These are phyloP conservation scores for Diaporthe destruens DNA, from an alignment of 2,329 filamentous ascomycete species.

Conservation along the genomic window DNA sequence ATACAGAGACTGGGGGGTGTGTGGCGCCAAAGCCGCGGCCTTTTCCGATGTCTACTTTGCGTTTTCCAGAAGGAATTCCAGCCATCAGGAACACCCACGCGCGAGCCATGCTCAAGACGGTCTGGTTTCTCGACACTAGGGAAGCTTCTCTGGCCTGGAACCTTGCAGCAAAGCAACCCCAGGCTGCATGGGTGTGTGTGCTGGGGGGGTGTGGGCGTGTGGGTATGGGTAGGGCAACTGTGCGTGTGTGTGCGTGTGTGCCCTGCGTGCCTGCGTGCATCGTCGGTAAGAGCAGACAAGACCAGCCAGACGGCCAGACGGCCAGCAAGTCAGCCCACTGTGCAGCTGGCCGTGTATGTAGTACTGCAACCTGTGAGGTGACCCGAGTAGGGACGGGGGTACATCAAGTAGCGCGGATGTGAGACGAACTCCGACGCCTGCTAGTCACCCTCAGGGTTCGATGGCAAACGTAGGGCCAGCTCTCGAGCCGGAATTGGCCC, in stretches of 20 bases:
- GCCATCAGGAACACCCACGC: conserved; percentile 17
- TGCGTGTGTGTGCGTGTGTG: background rate
- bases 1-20: too few species aligned
- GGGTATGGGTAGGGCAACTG: background rate
- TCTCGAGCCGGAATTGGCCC: background rate
- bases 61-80: conserved; percentile 32
- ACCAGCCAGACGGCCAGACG: too few species aligned
- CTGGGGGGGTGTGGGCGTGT: too few species aligned
- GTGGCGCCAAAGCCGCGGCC: background rate
- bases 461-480: background rate
- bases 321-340: too few species aligned
- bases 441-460: conserved; percentile 7
- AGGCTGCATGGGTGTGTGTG: too few species aligned
- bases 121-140: conserved; percentile 29
- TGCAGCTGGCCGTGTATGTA: background rate
- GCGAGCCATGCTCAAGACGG: conserved; percentile 10
- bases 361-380: background rate
- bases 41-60: background rate
- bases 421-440: conserved; percentile 28
- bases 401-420: conserved; percentile 7
- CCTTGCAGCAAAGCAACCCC: conserved; percentile 1
- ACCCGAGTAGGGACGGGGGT: too few species aligned
- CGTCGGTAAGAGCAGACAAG: background rate
- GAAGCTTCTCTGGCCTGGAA: conserved; percentile 28
- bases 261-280: conserved; percentile 23